Conservation (phyloP, 306 rosid genomes). For the Potentilla sterilis region DNA sequence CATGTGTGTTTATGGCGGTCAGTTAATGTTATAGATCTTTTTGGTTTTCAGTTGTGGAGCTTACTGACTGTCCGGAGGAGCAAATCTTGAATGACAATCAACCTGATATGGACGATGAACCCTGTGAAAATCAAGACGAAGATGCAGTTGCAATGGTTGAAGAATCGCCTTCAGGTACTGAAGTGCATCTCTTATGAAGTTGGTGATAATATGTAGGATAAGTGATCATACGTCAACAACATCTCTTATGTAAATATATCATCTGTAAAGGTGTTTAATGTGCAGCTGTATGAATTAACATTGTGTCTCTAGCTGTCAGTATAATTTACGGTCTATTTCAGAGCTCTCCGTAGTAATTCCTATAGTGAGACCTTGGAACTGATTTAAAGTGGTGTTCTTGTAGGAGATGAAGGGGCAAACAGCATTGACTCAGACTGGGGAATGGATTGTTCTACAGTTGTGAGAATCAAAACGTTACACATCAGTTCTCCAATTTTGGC, state of each 20-base stretch:
- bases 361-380: background rate
- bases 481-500: conserved; percentile 99
- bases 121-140: conserved; percentile 70
- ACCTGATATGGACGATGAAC: conserved; percentile 78
- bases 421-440: conserved; percentile 75
- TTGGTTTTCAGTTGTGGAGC: conserved; percentile 48
- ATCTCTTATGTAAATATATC: background rate
- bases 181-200: conserved; percentile 9
- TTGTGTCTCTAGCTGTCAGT: conserved; percentile 12
- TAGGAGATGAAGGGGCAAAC: conserved; percentile 84
- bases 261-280: background rate
- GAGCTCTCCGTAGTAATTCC: background rate
- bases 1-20: conserved; percentile 8
- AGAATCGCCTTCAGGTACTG: conserved; percentile 71
- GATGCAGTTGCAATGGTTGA: conserved; percentile 81
- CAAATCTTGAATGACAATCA: conserved; percentile 70
- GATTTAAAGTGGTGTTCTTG: conserved; percentile 18
- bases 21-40: conserved; percentile 7
- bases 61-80: conserved; percentile 64
- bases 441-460: conserved; percentile 68
- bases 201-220: background rate
- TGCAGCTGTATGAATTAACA: background rate
- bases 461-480: conserved; percentile 76
- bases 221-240: background rate
- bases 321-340: background rate